Evolutionary conservation across 768 basidiomycete genomes (phyloP).

Genomic region (Rhodotorula babjevae): DNA sequence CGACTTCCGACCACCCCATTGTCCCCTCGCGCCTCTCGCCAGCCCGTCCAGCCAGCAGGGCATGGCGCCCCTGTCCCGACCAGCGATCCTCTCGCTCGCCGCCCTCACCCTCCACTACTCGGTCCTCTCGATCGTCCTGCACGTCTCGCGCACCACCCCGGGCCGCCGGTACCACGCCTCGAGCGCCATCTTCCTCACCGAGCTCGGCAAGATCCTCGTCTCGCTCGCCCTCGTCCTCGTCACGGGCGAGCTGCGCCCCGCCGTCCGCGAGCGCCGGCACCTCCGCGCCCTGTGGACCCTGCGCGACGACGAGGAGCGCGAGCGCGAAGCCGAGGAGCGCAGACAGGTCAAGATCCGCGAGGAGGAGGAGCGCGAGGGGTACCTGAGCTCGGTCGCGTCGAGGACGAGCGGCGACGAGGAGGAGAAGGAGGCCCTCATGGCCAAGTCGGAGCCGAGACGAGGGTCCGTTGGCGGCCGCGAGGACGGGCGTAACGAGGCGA

Average conservation of each 20-base stretch:
- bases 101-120: slow-evolving; percentile 84
- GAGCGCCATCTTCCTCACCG: slow-evolving; percentile 84
- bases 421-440: neutral
- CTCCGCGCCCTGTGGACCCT: neutral
- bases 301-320: neutral
- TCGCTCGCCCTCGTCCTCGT: slow-evolving; percentile 64
- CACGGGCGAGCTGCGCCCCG: slow-evolving; percentile 15
- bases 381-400: neutral
- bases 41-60: neutral
- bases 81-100: neutral
- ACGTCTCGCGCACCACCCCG: slow-evolving; percentile 72
- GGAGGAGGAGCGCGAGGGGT: slow-evolving; percentile 6
- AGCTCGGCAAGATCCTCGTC: slow-evolving; percentile 81
- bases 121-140: slow-evolving; percentile 81
- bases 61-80: neutral
- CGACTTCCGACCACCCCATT: no score
- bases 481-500: neutral
- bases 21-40: no score
- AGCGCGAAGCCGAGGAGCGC: neutral
- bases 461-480: neutral
- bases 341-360: neutral
- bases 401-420: no score
- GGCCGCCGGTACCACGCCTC: slow-evolving; percentile 66
- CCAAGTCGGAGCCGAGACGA: neutral
- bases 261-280: neutral